Percentiles rank a stretch among this genome's conserved stretches.
These are phyloP conservation scores for Calocera cornea DNA, from an alignment of 768 basidiomycete genomes.

Conservation along the genomic window DNA sequence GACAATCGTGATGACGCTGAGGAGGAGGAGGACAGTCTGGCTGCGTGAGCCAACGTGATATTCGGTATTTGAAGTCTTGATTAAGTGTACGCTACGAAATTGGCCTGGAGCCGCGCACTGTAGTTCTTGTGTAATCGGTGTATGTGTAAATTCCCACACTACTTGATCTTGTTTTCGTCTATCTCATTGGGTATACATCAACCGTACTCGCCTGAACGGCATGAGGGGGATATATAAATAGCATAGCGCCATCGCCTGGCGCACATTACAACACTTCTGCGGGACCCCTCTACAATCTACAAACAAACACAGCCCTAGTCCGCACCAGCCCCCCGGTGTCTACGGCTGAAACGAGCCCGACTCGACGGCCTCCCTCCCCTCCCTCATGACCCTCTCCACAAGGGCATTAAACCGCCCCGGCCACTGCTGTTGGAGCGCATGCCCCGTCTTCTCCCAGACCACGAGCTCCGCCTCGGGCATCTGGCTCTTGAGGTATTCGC, in stretches of 20 bases:
- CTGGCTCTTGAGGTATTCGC: constrained; percentile 35
- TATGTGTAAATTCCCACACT: too few species aligned
- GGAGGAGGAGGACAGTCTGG: background rate
- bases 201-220: too few species aligned
- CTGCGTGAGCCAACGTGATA: too few species aligned
- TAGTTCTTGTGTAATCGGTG: too few species aligned
- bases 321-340: too few species aligned
- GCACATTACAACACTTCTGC: too few species aligned
- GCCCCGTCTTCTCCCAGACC: constrained; percentile 51
- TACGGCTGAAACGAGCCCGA: background rate
- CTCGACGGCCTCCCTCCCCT: constrained; percentile 27
- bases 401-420: constrained; percentile 39
- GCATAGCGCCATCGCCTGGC: too few species aligned
- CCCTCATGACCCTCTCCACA: constrained; percentile 41
- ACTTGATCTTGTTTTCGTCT: background rate
- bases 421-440: constrained; percentile 43
- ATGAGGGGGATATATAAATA: too few species aligned
- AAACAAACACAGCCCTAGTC: background rate
- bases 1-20: background rate
- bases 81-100: too few species aligned
- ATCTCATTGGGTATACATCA: too few species aligned
- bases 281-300: background rate
- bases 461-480: constrained; percentile 46
- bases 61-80: too few species aligned
- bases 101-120: too few species aligned